Evolutionary conservation across 768 basidiomycete genomes (phyloP).

Genomic region (Lactifluus echinatus): DNA sequence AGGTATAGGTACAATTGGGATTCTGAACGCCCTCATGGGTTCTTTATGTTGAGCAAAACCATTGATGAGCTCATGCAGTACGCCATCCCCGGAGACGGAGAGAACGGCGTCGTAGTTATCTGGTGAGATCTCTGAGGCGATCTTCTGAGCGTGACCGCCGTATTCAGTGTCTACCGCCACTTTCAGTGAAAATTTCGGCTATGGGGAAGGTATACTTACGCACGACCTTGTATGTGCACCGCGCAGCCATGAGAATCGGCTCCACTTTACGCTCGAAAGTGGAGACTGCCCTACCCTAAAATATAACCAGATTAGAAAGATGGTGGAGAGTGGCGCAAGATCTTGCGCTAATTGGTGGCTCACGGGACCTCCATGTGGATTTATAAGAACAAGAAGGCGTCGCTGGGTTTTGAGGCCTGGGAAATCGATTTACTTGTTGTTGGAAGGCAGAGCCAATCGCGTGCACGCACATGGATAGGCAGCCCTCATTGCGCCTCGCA

Average conservation of each 20-base stretch:
- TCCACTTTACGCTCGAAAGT: conserved; percentile 52
- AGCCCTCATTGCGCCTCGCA: conserved; percentile 40
- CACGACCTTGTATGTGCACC: conserved; percentile 51
- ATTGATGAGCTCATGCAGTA: conserved; percentile 77
- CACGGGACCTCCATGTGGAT: conserved; percentile 75
- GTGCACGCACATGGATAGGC: conserved; percentile 52
- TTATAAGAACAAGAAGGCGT: conserved; percentile 61
- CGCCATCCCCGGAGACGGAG: conserved; percentile 75
- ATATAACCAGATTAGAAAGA: background rate
- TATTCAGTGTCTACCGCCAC: conserved; percentile 49
- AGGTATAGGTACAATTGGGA: conserved; percentile 72
- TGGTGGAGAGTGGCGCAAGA: background rate
- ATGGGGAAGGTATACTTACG: conserved; percentile 35
- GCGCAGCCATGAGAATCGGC: conserved; percentile 63
- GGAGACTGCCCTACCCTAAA: conserved; percentile 51
- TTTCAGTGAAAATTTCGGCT: background rate
- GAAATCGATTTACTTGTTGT: background rate
- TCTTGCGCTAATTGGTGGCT: conserved; percentile 22
- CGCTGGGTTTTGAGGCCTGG: conserved; percentile 47
- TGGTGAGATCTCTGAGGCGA: conserved; percentile 48
- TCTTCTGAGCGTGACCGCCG: conserved; percentile 54
- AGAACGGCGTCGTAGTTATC: conserved; percentile 60
- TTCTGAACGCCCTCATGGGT: conserved; percentile 49
- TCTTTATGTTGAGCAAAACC: conserved; percentile 63
- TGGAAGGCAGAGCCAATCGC: conserved; percentile 6